These are phyloP conservation scores for Aspergillus caelatus DNA, from an alignment of 2,329 filamentous ascomycete genomes.

Conservation along the genomic window DNA sequence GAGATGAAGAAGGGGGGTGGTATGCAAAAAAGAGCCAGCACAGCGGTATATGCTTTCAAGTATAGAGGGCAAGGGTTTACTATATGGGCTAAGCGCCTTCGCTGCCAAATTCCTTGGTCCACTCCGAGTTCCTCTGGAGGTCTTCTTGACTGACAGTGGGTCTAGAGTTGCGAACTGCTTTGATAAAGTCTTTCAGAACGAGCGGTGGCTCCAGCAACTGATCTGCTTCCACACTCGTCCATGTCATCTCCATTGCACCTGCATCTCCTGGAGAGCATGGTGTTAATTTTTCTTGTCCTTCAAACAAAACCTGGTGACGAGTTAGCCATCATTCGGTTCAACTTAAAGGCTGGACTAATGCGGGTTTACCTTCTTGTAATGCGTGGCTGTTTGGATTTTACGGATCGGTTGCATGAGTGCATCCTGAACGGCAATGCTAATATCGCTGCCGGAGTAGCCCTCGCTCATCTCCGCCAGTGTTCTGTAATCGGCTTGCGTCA, in stretches of 20 bases:
- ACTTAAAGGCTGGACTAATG: no score
- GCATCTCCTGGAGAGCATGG: slow-evolving; percentile 92
- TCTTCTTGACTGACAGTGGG: slow-evolving; percentile 91
- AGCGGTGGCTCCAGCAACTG: slow-evolving; percentile 84
- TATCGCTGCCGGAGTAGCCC: slow-evolving; percentile 95
- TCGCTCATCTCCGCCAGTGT: slow-evolving; percentile 80
- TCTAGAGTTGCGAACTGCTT: slow-evolving; percentile 82
- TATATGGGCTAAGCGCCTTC: slow-evolving; percentile 65
- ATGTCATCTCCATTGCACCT: slow-evolving; percentile 88
- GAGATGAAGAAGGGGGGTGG: background rate
- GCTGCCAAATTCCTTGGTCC: slow-evolving; percentile 95
- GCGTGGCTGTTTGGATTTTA: slow-evolving; percentile 95
- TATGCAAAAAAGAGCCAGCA: background rate
- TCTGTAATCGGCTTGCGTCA: slow-evolving; percentile 76
- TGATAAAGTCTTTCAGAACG: slow-evolving; percentile 87
- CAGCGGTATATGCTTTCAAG: background rate
- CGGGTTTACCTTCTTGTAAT: slow-evolving; percentile 81
- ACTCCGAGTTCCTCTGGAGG: slow-evolving; percentile 80
- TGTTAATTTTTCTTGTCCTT: slow-evolving; percentile 64
- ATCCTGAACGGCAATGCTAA: slow-evolving; percentile 91
- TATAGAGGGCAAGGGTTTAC: background rate
- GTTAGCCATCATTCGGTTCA: slow-evolving; percentile 8
- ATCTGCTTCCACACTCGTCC: slow-evolving; percentile 83
- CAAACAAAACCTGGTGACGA: slow-evolving; percentile 64
- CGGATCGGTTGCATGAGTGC: slow-evolving; percentile 96